Percentiles rank a stretch among this genome's conserved stretches.
Evolutionary conservation across 208 protist species (phyloP).

Genomic region (Trypanosoma vivax): DNA sequence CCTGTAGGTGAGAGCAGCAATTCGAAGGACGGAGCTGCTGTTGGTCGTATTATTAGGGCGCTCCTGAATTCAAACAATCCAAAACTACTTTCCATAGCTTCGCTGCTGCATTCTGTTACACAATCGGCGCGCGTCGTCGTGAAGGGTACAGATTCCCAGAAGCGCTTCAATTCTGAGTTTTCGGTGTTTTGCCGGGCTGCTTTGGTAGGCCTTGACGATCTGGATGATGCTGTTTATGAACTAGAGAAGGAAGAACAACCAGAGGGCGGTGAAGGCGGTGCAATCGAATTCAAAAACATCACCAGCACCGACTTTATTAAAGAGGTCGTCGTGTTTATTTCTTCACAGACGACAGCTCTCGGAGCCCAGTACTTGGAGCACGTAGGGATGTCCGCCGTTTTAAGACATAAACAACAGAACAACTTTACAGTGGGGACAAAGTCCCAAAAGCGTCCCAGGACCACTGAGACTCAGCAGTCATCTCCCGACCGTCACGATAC

Average conservation of each 20-base stretch:
- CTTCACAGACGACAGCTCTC: constrained; percentile 40
- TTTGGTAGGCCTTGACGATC: constrained; percentile 34
- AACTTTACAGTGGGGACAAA: constrained; percentile 22
- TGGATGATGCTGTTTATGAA: constrained; percentile 68
- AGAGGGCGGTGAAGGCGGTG: constrained; percentile 17
- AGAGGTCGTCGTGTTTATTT: constrained; percentile 45
- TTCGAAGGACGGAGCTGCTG: neutral
- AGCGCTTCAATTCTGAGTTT: constrained; percentile 61
- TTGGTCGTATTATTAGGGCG: constrained; percentile 12
- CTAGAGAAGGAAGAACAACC: constrained; percentile 34
- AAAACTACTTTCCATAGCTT: constrained; percentile 20
- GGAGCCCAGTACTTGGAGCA: constrained; percentile 61
- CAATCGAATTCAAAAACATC: constrained; percentile 37
- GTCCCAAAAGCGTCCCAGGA: constrained; percentile 1
- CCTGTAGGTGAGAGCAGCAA: neutral
- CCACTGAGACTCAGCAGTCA: constrained; percentile 10
- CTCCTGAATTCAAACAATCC: constrained; percentile 10
- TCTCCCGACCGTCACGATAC: constrained; percentile 4
- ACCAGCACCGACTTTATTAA: constrained; percentile 37
- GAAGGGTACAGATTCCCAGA: constrained; percentile 70
- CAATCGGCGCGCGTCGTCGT: constrained; percentile 39
- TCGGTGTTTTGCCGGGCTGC: constrained; percentile 59
- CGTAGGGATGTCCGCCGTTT: constrained; percentile 40
- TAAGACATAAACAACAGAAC: constrained; percentile 26
- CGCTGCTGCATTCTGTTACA: constrained; percentile 18